phyloP scores from a whole-genome alignment of 2,329 filamentous ascomycete genomes.

The Fusarium robinianum region DNA sequence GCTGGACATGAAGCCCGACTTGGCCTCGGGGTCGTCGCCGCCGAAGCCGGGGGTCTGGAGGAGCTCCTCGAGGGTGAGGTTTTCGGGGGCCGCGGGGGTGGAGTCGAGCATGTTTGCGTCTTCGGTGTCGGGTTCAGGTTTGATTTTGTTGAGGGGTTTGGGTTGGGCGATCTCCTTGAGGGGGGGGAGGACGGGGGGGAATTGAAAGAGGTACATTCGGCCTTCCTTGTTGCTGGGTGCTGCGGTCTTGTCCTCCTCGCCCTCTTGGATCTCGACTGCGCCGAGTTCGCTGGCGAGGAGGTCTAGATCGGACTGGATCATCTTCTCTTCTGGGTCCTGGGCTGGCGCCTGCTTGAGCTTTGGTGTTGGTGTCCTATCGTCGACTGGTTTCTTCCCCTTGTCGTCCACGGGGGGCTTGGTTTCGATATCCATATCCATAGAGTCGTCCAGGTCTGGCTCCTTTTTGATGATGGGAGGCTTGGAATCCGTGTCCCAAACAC shows the following conservation, averaged over 20 bases:
- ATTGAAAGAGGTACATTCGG: slow-evolving; percentile 66
- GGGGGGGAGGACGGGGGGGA: slow-evolving; percentile 64
- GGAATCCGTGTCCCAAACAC: slow-evolving; percentile 51
- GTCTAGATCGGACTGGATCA: slow-evolving; percentile 47
- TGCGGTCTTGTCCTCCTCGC: slow-evolving; percentile 35
- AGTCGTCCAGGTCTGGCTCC: slow-evolving; percentile 49
- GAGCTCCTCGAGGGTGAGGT: slow-evolving; percentile 48
- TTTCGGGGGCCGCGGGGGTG: slow-evolving; percentile 42
- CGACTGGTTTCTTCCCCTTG: slow-evolving; percentile 31
- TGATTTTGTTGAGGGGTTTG: slow-evolving; percentile 41
- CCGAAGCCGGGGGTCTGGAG: slow-evolving; percentile 17
- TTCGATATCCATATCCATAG: slow-evolving; percentile 49
- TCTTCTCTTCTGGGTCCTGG: slow-evolving; percentile 46
- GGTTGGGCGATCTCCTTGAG: slow-evolving; percentile 45
- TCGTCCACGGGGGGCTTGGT: slow-evolving; percentile 31
- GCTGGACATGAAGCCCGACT: slow-evolving; percentile 44
- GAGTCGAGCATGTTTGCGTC: slow-evolving; percentile 46
- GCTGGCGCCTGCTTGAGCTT: slow-evolving; percentile 38
- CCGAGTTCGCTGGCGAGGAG: slow-evolving; percentile 51
- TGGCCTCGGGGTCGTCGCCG: slow-evolving; percentile 41
- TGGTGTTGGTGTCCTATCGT: slow-evolving; percentile 24
- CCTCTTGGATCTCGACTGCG: slow-evolving; percentile 40
- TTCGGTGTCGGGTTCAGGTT: slow-evolving; percentile 47
- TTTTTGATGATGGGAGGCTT: slow-evolving; percentile 48
- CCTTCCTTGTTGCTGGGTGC: slow-evolving; percentile 53